Conservation (phyloP, 148 eudicot species). For the Dysphania ambrosioides region DNA sequence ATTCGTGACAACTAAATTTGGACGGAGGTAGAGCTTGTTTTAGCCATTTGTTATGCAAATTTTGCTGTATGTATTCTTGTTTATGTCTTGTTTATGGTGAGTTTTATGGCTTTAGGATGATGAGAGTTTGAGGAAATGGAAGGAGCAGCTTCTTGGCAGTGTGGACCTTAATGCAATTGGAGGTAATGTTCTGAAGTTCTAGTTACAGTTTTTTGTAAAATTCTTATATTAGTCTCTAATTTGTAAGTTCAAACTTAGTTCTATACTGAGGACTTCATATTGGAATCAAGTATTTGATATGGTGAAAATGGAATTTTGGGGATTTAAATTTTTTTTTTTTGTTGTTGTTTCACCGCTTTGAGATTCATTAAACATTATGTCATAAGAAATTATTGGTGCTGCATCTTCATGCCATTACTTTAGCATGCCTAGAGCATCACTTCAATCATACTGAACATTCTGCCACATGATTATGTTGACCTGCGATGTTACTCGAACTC, state of each 20-base stretch:
- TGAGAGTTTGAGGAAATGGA: conserved; percentile 96
- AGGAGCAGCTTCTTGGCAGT: conserved; percentile 83
- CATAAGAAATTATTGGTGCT: neutral
- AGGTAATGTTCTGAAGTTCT: conserved; percentile 40
- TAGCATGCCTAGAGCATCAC: neutral
- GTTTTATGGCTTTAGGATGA: conserved; percentile 57
- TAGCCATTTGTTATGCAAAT: neutral
- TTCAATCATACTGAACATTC: neutral
- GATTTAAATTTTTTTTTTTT: too few species aligned
- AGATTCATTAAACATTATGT: neutral
- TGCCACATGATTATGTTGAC: neutral
- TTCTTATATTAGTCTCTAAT: neutral
- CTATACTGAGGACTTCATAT: neutral
- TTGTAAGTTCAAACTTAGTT: neutral
- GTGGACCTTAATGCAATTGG: conserved; percentile 74
- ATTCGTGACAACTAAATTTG: neutral
- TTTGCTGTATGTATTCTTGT: conserved; percentile 1
- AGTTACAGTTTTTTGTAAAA: neutral
- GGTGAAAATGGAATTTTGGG: too few species aligned
- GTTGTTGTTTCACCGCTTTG: conserved; percentile 11
- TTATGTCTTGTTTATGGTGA: neutral
- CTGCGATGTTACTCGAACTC: neutral
- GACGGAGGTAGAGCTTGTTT: neutral
- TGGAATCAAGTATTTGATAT: neutral
- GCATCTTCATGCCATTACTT: neutral